Base-by-base conservation (phyloP, 1,284 basidiomycete species). In the Lentinula novae-zelandiae region DNA sequence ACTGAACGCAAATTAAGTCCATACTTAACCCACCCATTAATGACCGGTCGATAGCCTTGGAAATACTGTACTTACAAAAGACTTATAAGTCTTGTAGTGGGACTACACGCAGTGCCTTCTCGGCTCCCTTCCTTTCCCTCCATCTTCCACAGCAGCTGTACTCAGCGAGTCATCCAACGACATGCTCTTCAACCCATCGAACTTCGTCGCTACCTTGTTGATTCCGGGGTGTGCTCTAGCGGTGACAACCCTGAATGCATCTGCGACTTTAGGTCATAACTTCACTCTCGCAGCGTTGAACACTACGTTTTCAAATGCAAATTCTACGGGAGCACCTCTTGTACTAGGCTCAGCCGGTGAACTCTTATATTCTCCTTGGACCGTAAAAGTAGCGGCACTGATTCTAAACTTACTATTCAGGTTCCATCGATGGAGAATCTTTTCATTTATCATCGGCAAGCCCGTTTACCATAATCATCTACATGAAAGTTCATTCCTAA, bases 261-360 rank as follows among this genome's bases (percentile, higher is more conserved):
- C 33, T 10, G 2, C 3, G 51, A 69, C 58, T 50, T 62, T 72
- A n/a, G 62, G 67, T 3, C 73, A 70, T 62, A 74, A 74, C 64
- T 78, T 80, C 67, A 76, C 72, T 7, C 68, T 81, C 36, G 68
- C 75, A n/a, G 79, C 78, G 7, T 64, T 69, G 56, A 78, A 78
- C 62, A 64, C 64, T 5, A 73, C 75, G 0, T 58, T 67, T 3
- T 67, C 72, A 2, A 77, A 78, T 60, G 64, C 69, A 0, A 77
- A 79, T 62, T 56, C 61, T 2, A 79, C 75, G 0, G 78, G 77
- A 1, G 71, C 66, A 5, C 77, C 78, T 10, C 65, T 80, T 33
- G 78, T 80, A 6, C 70, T 80, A n/a, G 78, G 77, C 15, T 70
- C 73, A 60, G 70, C 71, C 46, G 77, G 77, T 75, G 59, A 57